A percentile compares a stretch with the other conserved stretches of the same genome.
Evolutionary conservation across 2,329 filamentous ascomycete species (phyloP).

Genomic region (Blumeria hordei): DNA sequence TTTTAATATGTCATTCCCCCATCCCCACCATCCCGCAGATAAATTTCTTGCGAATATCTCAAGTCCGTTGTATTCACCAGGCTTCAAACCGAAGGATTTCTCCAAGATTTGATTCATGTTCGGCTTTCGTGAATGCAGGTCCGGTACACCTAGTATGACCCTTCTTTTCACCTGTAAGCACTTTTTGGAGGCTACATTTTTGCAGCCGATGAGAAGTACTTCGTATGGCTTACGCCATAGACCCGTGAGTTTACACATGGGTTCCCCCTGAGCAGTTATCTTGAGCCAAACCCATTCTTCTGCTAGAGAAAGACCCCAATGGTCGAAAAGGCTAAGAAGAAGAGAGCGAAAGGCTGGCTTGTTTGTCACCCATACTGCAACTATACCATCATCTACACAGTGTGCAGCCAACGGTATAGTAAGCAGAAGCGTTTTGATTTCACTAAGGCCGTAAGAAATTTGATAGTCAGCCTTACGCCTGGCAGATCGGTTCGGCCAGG

Average conservation of each 20-base stretch:
- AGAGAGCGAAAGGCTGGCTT: conserved; percentile 29
- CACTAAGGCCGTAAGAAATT: conserved; percentile 20
- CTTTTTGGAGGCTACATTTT: neutral
- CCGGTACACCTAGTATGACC: conserved; percentile 45
- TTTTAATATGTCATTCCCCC: conserved; percentile 49
- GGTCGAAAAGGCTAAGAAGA: conserved; percentile 34
- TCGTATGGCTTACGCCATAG: conserved; percentile 57
- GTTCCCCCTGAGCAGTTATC: conserved; percentile 37
- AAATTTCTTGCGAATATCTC: conserved; percentile 57
- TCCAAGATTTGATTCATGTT: conserved; percentile 38
- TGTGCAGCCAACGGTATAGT: conserved; percentile 24
- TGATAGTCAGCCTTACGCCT: conserved; percentile 30
- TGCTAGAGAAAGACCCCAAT: conserved; percentile 39
- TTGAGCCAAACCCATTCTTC: conserved; percentile 68
- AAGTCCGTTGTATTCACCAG: conserved; percentile 28
- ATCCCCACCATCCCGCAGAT: conserved; percentile 54
- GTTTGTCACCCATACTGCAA: conserved; percentile 62
- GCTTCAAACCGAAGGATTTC: conserved; percentile 17
- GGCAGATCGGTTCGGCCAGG: conserved; percentile 60
- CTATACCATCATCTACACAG: conserved; percentile 28
- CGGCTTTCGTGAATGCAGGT: conserved; percentile 59
- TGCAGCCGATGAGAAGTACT: conserved; percentile 33
- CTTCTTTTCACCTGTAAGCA: conserved; percentile 19
- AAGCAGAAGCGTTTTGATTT: conserved; percentile 25
- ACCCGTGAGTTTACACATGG: conserved; percentile 34